Evolutionary conservation across 2,329 filamentous ascomycete species (phyloP).

Genomic region (Xylogone sp.): DNA sequence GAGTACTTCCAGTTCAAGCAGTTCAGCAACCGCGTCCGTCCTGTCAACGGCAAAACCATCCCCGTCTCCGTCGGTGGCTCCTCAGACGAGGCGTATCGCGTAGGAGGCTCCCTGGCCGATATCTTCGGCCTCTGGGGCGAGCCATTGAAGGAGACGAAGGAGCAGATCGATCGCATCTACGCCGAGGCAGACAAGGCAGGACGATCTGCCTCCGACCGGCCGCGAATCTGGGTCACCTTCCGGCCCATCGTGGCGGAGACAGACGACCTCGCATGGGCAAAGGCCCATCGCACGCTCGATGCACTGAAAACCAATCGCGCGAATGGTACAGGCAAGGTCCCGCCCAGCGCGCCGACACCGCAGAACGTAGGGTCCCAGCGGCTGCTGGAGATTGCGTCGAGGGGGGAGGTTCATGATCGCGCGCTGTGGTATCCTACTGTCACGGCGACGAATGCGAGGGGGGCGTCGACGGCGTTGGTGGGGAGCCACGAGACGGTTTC

Average conservation of each 20-base stretch:
- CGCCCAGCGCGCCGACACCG: slow-evolving; percentile 40
- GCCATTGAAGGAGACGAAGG: slow-evolving; percentile 58
- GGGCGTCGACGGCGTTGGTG: slow-evolving; percentile 56
- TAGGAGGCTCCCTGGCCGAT: slow-evolving; percentile 54
- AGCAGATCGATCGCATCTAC: slow-evolving; percentile 59
- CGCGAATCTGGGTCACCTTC: slow-evolving; percentile 62
- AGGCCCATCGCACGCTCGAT: slow-evolving; percentile 54
- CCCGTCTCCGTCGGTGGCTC: slow-evolving; percentile 57
- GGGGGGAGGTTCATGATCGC: slow-evolving; percentile 55
- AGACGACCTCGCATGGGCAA: slow-evolving; percentile 58
- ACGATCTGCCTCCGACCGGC: slow-evolving; percentile 41
- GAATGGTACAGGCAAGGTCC: slow-evolving; percentile 28
- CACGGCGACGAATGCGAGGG: slow-evolving; percentile 55
- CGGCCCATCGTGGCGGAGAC: slow-evolving; percentile 58
- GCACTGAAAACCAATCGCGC: slow-evolving; percentile 40
- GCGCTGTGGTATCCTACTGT: slow-evolving; percentile 62
- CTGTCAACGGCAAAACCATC: slow-evolving; percentile 49
- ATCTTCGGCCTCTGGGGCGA: slow-evolving; percentile 64
- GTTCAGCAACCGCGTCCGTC: slow-evolving; percentile 51
- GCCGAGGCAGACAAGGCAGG: slow-evolving; percentile 55
- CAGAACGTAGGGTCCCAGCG: slow-evolving; percentile 59
- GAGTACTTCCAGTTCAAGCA: slow-evolving; percentile 57
- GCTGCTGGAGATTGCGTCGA: slow-evolving; percentile 51
- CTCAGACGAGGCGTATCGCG: slow-evolving; percentile 54
- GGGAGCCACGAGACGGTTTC: slow-evolving; percentile 49